Percentiles rank a stretch among this genome's conserved stretches.
These are phyloP conservation scores for Neurospora sp. DNA, from an alignment of 495 filamentous ascomycete genomes.

Conservation along the genomic window DNA sequence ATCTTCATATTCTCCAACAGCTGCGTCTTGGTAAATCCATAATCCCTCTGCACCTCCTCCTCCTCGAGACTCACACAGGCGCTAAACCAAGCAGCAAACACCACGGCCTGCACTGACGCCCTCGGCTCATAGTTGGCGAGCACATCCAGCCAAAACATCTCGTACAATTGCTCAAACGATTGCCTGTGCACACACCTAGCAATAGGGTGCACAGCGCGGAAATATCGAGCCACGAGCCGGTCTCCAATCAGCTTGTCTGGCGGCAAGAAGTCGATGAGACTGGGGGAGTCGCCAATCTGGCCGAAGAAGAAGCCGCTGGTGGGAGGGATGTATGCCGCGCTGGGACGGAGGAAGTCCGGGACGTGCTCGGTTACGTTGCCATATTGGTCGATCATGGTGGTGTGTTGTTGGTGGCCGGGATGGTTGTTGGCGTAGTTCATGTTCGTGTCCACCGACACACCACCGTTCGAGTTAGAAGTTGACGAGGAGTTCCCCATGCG, in stretches of 20 bases:
- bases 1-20: slow-evolving; percentile 51
- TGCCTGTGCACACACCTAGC: slow-evolving; percentile 54
- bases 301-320: slow-evolving; percentile 62
- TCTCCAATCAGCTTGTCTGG: slow-evolving; percentile 42
- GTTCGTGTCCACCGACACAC: neutral
- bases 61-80: slow-evolving; percentile 55
- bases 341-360: slow-evolving; percentile 40
- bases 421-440: neutral
- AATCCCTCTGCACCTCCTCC: slow-evolving; percentile 35
- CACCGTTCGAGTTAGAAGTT: neutral
- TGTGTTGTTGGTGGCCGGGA: neutral
- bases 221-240: slow-evolving; percentile 54
- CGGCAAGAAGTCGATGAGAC: slow-evolving; percentile 48
- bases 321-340: slow-evolving; percentile 44
- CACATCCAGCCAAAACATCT: slow-evolving; percentile 53
- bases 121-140: slow-evolving; percentile 44
- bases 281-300: slow-evolving; percentile 32
- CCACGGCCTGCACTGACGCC: slow-evolving; percentile 52
- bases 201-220: slow-evolving; percentile 54
- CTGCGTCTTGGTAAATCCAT: slow-evolving; percentile 38
- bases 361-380: slow-evolving; percentile 4
- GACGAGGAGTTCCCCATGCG: neutral
- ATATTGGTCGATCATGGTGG: neutral
- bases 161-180: slow-evolving; percentile 52
- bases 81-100: slow-evolving; percentile 58